Conservation (phyloP, 2,329 filamentous ascomycete genomes). For the Cordyceps farinosa region DNA sequence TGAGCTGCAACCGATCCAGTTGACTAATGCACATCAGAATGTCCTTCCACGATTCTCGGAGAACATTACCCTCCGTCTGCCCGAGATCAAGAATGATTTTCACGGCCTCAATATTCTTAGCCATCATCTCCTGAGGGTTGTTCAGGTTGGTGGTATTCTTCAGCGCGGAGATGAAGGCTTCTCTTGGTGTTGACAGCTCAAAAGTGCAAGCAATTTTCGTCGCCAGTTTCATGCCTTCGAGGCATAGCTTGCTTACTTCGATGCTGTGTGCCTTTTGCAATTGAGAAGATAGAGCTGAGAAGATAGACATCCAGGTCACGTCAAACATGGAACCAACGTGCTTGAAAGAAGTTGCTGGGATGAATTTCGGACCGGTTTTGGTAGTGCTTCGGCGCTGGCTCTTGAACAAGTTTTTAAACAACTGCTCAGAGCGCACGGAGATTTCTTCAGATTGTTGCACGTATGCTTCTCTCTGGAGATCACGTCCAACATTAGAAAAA, state of each 20-base stretch:
- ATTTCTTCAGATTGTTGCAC: conserved; percentile 96
- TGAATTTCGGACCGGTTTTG: conserved; percentile 69
- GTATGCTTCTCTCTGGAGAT: conserved; percentile 88
- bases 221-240: conserved; percentile 92
- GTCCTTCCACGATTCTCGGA: conserved; percentile 92
- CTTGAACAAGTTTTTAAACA: conserved; percentile 90
- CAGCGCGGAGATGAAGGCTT: conserved; percentile 90
- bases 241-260: conserved; percentile 85
- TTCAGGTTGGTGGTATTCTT: conserved; percentile 94
- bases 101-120: conserved; percentile 93
- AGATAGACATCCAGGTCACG: conserved; percentile 98
- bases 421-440: conserved; percentile 65
- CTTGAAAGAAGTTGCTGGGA: conserved; percentile 87
- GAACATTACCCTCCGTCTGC: conserved; percentile 83
- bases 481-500: conserved; percentile 85
- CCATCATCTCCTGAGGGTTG: conserved; percentile 90
- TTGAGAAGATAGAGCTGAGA: conserved; percentile 88
- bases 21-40: conserved; percentile 94
- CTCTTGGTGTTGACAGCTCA: conserved; percentile 85
- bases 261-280: conserved; percentile 92
- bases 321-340: conserved; percentile 99
- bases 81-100: conserved; percentile 90
- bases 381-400: conserved; percentile 79
- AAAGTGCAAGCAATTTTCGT: conserved; percentile 93
- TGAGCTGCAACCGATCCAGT: conserved; percentile 89